phyloP scores from a whole-genome alignment of 2,329 filamentous ascomycete genomes.

The Exserohilum rostratum region DNA sequence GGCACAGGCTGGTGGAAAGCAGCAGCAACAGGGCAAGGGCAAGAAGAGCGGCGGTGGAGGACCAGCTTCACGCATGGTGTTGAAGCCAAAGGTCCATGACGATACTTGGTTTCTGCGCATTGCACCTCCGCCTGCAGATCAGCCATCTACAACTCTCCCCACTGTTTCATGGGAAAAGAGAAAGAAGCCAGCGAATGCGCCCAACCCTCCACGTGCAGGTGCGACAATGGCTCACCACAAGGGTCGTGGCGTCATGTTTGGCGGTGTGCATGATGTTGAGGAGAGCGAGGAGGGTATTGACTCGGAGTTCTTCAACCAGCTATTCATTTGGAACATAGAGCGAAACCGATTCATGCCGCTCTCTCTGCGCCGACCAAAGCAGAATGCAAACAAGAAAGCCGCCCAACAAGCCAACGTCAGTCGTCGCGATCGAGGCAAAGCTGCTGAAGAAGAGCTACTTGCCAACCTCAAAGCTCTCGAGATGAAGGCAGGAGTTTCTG shows the following conservation, averaged over 20 bases:
- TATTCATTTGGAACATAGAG: slow-evolving; percentile 94
- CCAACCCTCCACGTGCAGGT: slow-evolving; percentile 81
- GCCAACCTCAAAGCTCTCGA: slow-evolving; percentile 86
- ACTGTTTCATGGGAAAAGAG: slow-evolving; percentile 87
- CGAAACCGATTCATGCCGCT: slow-evolving; percentile 93
- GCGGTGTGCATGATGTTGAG: slow-evolving; percentile 92
- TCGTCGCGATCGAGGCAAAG: slow-evolving; percentile 75
- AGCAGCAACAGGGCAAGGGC: slow-evolving; percentile 58
- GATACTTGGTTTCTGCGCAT: slow-evolving; percentile 94
- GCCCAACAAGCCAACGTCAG: slow-evolving; percentile 41
- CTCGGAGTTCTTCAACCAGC: slow-evolving; percentile 91
- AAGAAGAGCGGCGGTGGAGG: slow-evolving; percentile 59
- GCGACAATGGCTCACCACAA: slow-evolving; percentile 95
- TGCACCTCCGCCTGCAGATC: slow-evolving; percentile 71
- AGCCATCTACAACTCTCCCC: slow-evolving; percentile 68
- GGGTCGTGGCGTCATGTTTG: slow-evolving; percentile 89
- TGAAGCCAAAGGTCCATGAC: slow-evolving; percentile 89
- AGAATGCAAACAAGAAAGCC: slow-evolving; percentile 66
- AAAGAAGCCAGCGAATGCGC: slow-evolving; percentile 89
- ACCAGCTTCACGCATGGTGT: slow-evolving; percentile 70
- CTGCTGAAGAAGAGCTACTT: slow-evolving; percentile 88
- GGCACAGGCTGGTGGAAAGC: slow-evolving; percentile 62
- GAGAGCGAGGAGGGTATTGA: slow-evolving; percentile 94
- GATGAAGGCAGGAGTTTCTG: slow-evolving; percentile 68
- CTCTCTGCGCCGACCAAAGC: slow-evolving; percentile 73